Evolutionary conservation across 352 stramenopile genomes (phyloP).

Genomic region (Phytopythium kandeliae): DNA sequence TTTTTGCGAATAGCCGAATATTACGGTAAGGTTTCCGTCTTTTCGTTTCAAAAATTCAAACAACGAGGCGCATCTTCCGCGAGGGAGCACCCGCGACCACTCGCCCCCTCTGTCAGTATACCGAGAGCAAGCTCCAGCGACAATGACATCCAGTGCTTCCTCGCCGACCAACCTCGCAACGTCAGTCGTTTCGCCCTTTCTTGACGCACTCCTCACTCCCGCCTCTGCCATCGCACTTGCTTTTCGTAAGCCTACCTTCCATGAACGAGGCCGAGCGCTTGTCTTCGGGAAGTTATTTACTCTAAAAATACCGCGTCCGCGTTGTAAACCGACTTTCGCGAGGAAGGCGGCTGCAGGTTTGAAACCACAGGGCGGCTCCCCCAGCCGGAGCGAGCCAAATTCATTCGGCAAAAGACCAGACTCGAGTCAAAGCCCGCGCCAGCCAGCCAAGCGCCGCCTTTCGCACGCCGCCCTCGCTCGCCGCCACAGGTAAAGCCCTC

Average conservation of each 20-base stretch:
- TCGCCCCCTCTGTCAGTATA: background rate
- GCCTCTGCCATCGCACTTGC: background rate
- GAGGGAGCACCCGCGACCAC: background rate
- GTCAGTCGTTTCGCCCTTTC: conserved; percentile 7
- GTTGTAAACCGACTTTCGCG: conserved; percentile 13
- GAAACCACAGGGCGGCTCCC: conserved; percentile 10
- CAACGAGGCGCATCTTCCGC: conserved; percentile 3
- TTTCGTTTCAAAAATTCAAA: conserved; percentile 10
- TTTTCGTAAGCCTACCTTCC: conserved; percentile 2
- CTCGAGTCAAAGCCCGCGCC: conserved; percentile 65
- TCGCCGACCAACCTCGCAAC: conserved; percentile 2
- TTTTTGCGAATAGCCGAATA: background rate
- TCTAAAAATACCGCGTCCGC: conserved; percentile 5
- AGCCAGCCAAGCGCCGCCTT: conserved; percentile 60
- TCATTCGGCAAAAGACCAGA: conserved; percentile 87
- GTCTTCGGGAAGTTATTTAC: conserved; percentile 3
- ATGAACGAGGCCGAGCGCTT: background rate
- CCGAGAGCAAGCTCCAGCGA: background rate
- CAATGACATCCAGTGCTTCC: background rate
- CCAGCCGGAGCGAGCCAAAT: conserved; percentile 31
- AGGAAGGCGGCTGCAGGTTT: conserved; percentile 11
- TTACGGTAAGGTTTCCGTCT: background rate
- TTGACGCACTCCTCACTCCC: background rate
- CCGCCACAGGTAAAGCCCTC: conserved; percentile 31
- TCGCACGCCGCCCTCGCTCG: conserved; percentile 19